A percentile compares a stretch with the other conserved stretches of the same genome.
Conservation (phyloP, 441 rosid genomes). For the Biscutella laevigata region DNA sequence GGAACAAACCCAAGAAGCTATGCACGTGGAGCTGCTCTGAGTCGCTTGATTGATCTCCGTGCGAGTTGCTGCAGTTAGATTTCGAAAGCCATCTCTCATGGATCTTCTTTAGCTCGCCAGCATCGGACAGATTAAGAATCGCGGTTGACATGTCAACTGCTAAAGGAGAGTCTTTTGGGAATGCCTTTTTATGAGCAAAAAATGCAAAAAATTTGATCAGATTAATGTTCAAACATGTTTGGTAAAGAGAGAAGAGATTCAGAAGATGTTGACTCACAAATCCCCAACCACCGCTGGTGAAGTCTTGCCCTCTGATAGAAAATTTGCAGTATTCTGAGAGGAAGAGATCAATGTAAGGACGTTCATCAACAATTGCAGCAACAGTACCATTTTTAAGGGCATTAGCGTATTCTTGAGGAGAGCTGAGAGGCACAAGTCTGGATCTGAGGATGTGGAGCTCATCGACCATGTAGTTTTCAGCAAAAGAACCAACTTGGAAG, state of each 20-base stretch:
- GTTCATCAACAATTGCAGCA: slow-evolving; percentile 77
- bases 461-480: slow-evolving; percentile 53
- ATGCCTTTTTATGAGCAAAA: slow-evolving; percentile 38
- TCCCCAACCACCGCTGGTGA: slow-evolving; percentile 87
- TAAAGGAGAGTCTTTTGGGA: slow-evolving; percentile 81
- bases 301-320: slow-evolving; percentile 70
- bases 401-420: slow-evolving; percentile 61
- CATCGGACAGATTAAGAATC: slow-evolving; percentile 69
- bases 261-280: slow-evolving; percentile 50
- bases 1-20: slow-evolving; percentile 81
- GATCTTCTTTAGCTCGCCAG: slow-evolving; percentile 73
- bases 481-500: slow-evolving; percentile 74
- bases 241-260: neutral
- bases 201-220: slow-evolving; percentile 9
- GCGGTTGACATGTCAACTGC: slow-evolving; percentile 89
- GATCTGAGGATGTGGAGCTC: slow-evolving; percentile 60
- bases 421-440: slow-evolving; percentile 71
- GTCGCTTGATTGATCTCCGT: slow-evolving; percentile 26
- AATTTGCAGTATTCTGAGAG: slow-evolving; percentile 58
- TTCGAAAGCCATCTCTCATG: slow-evolving; percentile 68
- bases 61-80: slow-evolving; percentile 36
- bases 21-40: slow-evolving; percentile 52
- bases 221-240: neutral
- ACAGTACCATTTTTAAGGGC: slow-evolving; percentile 65
- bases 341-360: slow-evolving; percentile 70